Evolutionary conservation across 1,139 yeast genomes (phyloP).

Genomic region (Wickerhamomyces sp.): DNA sequence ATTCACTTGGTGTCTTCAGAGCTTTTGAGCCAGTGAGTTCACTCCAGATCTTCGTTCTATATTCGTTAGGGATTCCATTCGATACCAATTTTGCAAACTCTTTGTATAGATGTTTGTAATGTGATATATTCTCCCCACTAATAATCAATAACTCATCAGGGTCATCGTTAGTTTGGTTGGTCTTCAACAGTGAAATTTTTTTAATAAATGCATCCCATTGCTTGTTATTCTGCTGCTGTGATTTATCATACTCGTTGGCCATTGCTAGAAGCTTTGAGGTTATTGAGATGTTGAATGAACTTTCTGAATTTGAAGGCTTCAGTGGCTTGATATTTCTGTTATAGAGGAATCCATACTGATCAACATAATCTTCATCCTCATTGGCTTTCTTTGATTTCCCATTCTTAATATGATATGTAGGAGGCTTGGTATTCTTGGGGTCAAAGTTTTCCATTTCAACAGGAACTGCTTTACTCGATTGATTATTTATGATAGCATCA

Average conservation of each 20-base stretch:
- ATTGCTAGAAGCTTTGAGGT: slow-evolving; percentile 28
- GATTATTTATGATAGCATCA: slow-evolving; percentile 12
- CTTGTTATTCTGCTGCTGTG: slow-evolving; percentile 27
- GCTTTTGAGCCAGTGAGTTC: slow-evolving; percentile 50
- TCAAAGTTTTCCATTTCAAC: slow-evolving; percentile 43
- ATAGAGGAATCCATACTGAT: slow-evolving; percentile 47
- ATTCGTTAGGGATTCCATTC: slow-evolving; percentile 44
- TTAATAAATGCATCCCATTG: slow-evolving; percentile 36
- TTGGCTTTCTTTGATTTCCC: slow-evolving; percentile 3
- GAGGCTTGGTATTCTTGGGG: slow-evolving; percentile 31
- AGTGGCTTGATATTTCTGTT: slow-evolving; percentile 9
- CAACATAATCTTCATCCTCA: slow-evolving; percentile 33
- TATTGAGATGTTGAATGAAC: slow-evolving; percentile 11
- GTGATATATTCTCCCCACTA: slow-evolving; percentile 16
- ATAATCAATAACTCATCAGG: slow-evolving; percentile 18
- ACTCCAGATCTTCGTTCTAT: slow-evolving; percentile 47
- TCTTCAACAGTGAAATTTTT: slow-evolving; percentile 14
- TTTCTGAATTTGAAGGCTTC: slow-evolving; percentile 8
- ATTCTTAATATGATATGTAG: slow-evolving; percentile 23
- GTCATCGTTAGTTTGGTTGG: slow-evolving; percentile 2
- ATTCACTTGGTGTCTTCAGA: slow-evolving; percentile 46
- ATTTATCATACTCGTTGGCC: slow-evolving; percentile 34
- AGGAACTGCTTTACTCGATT: slow-evolving; percentile 28
- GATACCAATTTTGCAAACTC: slow-evolving; percentile 36
- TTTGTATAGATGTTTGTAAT: slow-evolving; percentile 24